Evolutionary conservation across 306 rosid species (phyloP), one percentile per base, ranked within the genome.

Genomic region (Sophora flavescens): DNA sequence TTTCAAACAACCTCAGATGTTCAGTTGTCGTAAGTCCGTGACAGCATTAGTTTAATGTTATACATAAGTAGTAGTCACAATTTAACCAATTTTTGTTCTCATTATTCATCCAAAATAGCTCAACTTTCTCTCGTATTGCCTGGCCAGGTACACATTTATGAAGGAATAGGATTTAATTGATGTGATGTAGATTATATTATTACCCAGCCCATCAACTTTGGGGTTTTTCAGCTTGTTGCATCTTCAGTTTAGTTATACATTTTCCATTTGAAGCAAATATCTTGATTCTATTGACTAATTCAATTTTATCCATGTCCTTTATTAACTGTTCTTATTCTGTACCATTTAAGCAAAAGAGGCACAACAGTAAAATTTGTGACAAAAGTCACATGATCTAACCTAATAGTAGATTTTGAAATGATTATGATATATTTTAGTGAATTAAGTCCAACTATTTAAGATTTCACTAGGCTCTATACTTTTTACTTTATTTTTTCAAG

Each of bases 1-100:
- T 77, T 82, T 79, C 88, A 72, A 53, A 81, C 75, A 44, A 68
- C 53, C 60, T 38, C 87, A 54, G 82, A 83, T 69, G 77, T 82
- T 52, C 85, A 78, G 42, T 76, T 59, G 48, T 39, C 17, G 98
- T 93, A 86, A 93, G 96, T 86, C 42, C 74, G 6, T 76, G 11
- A 48, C 56, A 61, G 22, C 66, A 35, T 8, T 45, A 26, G 9
- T 80, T 47, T 78, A 26, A 63, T 11, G 30, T 72, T 78, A 50
- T 45, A 16, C n/a, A 26, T 6, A 68, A 52, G 58, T 51, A 80
- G 52, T 51, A 22, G 74, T 57, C 28, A 15, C 61, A 38, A 76
- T 77, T 67, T 68, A 77, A 71, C 51, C 60, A 72, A 50, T 81
- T 57, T 36, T 17, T 22, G 33, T 17, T 67, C 41, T 62, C 51